These are phyloP conservation scores for Phytophthora tubulina DNA, from an alignment of 352 stramenopile species.

Conservation along the genomic window DNA sequence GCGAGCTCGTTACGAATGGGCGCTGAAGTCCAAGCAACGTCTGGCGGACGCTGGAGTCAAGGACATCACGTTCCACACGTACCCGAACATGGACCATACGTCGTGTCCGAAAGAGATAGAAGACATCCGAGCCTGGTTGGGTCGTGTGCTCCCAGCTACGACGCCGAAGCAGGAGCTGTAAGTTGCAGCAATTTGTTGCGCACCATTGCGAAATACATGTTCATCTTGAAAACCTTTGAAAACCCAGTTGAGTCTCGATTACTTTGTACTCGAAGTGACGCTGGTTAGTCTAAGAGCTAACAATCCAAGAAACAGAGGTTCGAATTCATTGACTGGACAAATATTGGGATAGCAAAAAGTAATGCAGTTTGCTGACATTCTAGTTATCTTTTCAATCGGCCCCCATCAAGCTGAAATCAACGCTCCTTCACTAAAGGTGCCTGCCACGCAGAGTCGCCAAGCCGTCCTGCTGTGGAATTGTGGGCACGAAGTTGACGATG, in stretches of 20 bases:
- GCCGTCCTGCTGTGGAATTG: not conserved
- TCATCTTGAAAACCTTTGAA: not conserved
- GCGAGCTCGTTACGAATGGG: conserved; percentile 60
- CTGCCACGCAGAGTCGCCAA: conserved; percentile 17
- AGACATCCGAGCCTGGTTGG: conserved; percentile 62
- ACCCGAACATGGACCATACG: conserved; percentile 65
- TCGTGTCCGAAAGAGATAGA: conserved; percentile 61
- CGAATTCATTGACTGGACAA: too few species aligned
- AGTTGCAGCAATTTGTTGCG: not conserved
- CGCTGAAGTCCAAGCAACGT: conserved; percentile 50
- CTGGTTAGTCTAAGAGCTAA: not conserved
- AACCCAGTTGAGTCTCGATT: not conserved
- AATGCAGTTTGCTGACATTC: too few species aligned
- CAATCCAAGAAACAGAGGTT: too few species aligned
- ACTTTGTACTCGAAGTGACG: not conserved
- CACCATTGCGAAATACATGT: too few species aligned
- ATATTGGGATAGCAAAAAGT: too few species aligned
- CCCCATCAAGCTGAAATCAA: too few species aligned
- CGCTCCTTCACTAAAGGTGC: not conserved
- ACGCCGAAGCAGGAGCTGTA: conserved; percentile 23
- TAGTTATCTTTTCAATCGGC: too few species aligned
- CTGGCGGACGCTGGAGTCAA: conserved; percentile 56
- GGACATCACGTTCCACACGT: conserved; percentile 71
- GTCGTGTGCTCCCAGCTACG: conserved; percentile 49
- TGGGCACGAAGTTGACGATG: conserved; percentile 9